Evolutionary conservation across 148 eudicot genomes (phyloP), one percentile per base, ranked within the genome.

Genomic region (Nepenthes gracilis): DNA sequence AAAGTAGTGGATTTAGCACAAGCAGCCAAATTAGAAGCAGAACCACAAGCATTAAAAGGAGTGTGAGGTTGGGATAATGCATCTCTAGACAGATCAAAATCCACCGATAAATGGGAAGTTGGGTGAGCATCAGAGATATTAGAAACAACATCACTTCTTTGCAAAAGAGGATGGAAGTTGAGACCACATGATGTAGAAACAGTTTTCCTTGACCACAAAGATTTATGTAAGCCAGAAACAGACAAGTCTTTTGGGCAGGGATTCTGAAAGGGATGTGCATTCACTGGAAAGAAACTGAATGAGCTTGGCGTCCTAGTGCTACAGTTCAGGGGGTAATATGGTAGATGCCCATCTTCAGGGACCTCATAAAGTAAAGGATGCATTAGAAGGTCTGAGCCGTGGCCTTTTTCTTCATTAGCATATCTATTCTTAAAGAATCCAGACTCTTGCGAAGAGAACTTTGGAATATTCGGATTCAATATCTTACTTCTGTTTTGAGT

Each of bases 81-180:
- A 64, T 69, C 71, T 67, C 79, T 67, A 60, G 74, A 72, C 33
- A 69, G 71, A 43, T 82, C 81, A 58, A 72, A 64, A 80, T 72
- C 66, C 32, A 67, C 70, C 49, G 81, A 61, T 50, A 75, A 45
- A 45, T 64, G 69, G 34, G 75, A 59, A 74, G 68, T 66, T 57
- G 74, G 57, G 61, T 59, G 13, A 59, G 75, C 61, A 58, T 43
- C 65, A 12, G 73, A 61, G 59, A 61, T 63, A 45, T 65, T 43
- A 71, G 54, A 66, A 43, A 63, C 62, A 55, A 70, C 80, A 43
- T 72, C 72, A 59, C 64, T 56, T 71, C 83, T 87, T 82, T 86
- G 90, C 60, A 92, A 72, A 65, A 92, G 83, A 12, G 96, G 98
- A 67, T 92, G 98, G 69, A 92, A 92, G 74, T 88, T 86, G 50